A percentile compares a stretch with the other conserved stretches of the same genome.
These are phyloP conservation scores for Artemisia tridentata DNA, from an alignment of 129 eudicot species.

Conservation along the genomic window DNA sequence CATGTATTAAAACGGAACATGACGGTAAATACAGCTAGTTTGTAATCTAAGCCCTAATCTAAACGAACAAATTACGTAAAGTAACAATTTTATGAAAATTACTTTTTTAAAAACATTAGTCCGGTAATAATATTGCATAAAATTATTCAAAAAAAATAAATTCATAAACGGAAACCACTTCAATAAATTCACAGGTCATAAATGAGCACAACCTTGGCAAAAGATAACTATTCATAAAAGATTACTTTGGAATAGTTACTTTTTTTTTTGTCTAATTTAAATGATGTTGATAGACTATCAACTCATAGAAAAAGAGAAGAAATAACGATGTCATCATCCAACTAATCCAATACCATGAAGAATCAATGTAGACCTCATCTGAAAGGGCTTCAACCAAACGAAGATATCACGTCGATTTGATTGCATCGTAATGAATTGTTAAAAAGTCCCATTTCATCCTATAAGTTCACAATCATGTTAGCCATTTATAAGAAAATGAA, in stretches of 20 bases:
- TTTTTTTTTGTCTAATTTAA: too few species aligned
- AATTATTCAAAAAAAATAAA: too few species aligned
- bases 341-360: slow-evolving; percentile 1
- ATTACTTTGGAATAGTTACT: background rate
- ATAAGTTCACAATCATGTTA: slow-evolving; percentile 28
- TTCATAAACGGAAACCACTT: too few species aligned
- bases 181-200: too few species aligned
- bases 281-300: background rate
- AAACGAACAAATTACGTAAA: too few species aligned
- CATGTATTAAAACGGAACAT: too few species aligned
- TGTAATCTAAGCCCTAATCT: too few species aligned
- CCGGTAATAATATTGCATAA: too few species aligned
- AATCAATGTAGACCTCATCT: slow-evolving; percentile 12
- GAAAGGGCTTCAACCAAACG: slow-evolving; percentile 8
- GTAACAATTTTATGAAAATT: too few species aligned
- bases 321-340: slow-evolving; percentile 11
- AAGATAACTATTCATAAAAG: background rate
- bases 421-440: slow-evolving; percentile 19
- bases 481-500: slow-evolving; percentile 6
- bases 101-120: too few species aligned
- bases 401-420: slow-evolving; percentile 14
- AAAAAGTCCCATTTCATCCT: slow-evolving; percentile 19
- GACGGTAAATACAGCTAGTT: too few species aligned
- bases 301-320: background rate
- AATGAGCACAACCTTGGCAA: too few species aligned